A percentile compares a stretch with the other conserved stretches of the same genome.
These are phyloP conservation scores for Lactarius evosmus DNA, from an alignment of 768 basidiomycete genomes.

Conservation along the genomic window DNA sequence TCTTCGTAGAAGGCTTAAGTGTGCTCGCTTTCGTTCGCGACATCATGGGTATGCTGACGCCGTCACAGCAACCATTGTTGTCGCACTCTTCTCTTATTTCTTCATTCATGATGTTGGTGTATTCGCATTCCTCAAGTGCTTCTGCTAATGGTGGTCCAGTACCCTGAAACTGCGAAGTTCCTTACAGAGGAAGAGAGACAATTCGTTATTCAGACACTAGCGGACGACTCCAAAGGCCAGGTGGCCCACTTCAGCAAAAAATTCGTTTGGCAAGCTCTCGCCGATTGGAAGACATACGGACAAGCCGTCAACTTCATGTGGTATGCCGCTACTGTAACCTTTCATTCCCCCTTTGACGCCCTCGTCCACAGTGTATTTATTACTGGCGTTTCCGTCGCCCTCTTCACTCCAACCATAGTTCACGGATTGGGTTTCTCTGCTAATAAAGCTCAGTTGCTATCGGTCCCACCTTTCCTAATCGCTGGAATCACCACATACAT, in stretches of 20 bases:
- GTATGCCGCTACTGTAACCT: conserved; percentile 25
- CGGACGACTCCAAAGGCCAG: conserved; percentile 33
- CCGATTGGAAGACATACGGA: conserved; percentile 36
- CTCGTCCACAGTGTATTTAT: conserved; percentile 38
- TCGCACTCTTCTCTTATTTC: conserved; percentile 42
- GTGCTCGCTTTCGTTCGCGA: background rate
- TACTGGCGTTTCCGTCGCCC: conserved; percentile 44
- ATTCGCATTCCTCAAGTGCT: background rate
- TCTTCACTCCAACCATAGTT: conserved; percentile 39
- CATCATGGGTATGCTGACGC: background rate
- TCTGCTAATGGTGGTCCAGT: conserved; percentile 29
- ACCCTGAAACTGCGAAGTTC: conserved; percentile 46
- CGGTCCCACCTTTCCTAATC: conserved; percentile 37
- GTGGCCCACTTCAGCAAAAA: conserved; percentile 36
- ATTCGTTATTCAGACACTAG: conserved; percentile 33
- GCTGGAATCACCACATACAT: conserved; percentile 34
- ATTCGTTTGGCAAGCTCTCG: conserved; percentile 38
- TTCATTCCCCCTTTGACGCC: background rate
- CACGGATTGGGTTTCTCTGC: conserved; percentile 46
- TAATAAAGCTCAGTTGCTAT: conserved; percentile 40
- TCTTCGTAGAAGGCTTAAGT: conserved; percentile 46
- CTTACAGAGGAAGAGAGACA: conserved; percentile 37
- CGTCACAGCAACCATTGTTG: conserved; percentile 33
- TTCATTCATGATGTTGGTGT: conserved; percentile 39
- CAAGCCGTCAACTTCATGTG: conserved; percentile 37